Evolutionary conservation across 331 rosid species (phyloP).

Genomic region (Pyrus hybrid): DNA sequence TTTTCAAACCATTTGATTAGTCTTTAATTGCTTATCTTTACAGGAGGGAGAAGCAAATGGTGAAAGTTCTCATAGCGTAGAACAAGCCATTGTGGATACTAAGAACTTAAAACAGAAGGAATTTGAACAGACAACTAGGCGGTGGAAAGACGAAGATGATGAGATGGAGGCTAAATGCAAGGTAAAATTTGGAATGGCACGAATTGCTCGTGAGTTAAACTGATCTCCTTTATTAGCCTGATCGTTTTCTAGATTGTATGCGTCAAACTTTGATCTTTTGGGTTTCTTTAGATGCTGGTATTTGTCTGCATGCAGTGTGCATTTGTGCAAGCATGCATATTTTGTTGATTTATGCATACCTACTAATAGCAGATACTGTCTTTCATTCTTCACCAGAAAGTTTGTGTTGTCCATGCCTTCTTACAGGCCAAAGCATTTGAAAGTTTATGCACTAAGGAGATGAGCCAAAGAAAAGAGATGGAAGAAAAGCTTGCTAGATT

Average conservation of each 20-base stretch:
- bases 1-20: conserved; percentile 6
- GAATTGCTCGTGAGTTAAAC: background rate
- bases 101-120: conserved; percentile 26
- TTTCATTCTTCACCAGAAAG: conserved; percentile 10
- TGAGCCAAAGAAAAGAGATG: conserved; percentile 38
- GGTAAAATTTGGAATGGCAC: conserved; percentile 4
- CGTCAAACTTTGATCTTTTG: background rate
- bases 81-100: conserved; percentile 17
- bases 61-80: conserved; percentile 19
- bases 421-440: conserved; percentile 54
- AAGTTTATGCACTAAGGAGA: conserved; percentile 42
- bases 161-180: conserved; percentile 41
- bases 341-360: background rate
- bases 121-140: conserved; percentile 28
- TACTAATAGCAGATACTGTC: background rate
- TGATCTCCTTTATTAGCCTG: background rate
- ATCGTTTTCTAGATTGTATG: background rate
- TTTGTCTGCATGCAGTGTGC: background rate
- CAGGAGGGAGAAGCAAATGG: conserved; percentile 29
- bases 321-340: background rate
- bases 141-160: conserved; percentile 36
- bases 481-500: conserved; percentile 45
- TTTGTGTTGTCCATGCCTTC: conserved; percentile 15
- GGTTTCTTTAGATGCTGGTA: background rate
- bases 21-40: conserved; percentile 1